phyloP scores from a whole-genome alignment of 192 early-diverging fungal genomes.

The Podila horticola region DNA sequence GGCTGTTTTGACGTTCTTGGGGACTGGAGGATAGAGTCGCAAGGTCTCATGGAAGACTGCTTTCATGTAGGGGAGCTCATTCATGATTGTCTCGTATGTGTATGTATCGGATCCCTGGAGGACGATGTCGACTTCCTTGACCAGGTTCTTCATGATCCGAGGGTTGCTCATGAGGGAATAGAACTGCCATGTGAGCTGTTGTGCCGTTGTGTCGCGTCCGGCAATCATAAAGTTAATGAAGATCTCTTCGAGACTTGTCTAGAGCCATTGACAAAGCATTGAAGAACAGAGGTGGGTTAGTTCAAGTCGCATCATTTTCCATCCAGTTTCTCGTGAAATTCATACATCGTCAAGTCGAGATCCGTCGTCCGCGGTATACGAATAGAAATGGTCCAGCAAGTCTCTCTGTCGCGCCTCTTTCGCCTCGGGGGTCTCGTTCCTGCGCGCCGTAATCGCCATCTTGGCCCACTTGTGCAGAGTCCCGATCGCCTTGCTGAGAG shows the following conservation, averaged over 20 bases:
- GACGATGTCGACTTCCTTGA: conserved; percentile 34
- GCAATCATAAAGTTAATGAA: conserved; percentile 54
- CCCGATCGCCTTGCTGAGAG: conserved; percentile 7
- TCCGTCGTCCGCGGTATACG: conserved; percentile 52
- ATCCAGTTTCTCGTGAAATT: neutral
- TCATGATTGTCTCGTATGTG: conserved; percentile 46
- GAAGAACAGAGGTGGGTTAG: too few relatives aligned
- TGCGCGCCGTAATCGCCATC: conserved; percentile 31
- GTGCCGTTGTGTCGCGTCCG: conserved; percentile 54
- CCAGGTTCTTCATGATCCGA: conserved; percentile 30
- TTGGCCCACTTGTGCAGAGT: conserved; percentile 38
- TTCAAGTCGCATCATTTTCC: neutral
- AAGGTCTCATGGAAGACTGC: conserved; percentile 65
- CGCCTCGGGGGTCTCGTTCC: conserved; percentile 13
- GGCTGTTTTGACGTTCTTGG: conserved; percentile 57
- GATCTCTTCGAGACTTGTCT: conserved; percentile 53
- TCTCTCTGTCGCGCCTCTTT: conserved; percentile 23
- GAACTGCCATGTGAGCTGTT: conserved; percentile 42
- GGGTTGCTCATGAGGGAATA: conserved; percentile 45
- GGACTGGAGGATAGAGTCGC: conserved; percentile 65
- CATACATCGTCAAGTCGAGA: conserved; percentile 30
- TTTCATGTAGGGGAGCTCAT: conserved; percentile 57
- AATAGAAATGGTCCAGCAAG: conserved; percentile 58
- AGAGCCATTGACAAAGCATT: too few relatives aligned
- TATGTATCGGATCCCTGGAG: conserved; percentile 1